Conservation (phyloP, 441 rosid genomes). For the Macaranga tanarius region DNA sequence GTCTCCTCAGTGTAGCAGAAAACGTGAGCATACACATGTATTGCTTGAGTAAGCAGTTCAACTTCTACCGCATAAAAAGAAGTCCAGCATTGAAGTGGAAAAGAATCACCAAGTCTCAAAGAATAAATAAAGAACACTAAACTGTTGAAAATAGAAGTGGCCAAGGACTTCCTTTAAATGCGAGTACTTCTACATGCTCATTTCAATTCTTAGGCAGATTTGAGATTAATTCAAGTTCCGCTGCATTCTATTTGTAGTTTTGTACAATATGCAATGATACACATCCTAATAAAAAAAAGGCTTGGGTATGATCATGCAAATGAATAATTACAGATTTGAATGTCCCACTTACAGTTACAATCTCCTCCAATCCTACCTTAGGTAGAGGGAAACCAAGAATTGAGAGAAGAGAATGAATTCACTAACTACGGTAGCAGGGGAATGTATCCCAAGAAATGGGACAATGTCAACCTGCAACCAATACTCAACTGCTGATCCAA, state of each 20-base stretch:
- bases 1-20: too few species aligned
- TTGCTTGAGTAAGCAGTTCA: too few species aligned
- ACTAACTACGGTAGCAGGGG: conserved; percentile 82
- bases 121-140: too few species aligned
- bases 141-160: not conserved
- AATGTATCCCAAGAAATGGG: conserved; percentile 80
- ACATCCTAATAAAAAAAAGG: conserved; percentile 43
- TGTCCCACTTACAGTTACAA: conserved; percentile 19
- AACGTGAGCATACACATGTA: too few species aligned
- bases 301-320: conserved; percentile 43
- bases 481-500: conserved; percentile 85
- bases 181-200: not conserved
- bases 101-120: too few species aligned
- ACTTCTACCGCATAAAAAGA: too few species aligned
- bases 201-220: conserved; percentile 8
- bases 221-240: conserved; percentile 12
- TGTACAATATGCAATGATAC: conserved; percentile 53
- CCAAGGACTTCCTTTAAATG: not conserved
- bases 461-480: conserved; percentile 94
- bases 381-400: conserved; percentile 76
- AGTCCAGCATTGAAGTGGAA: too few species aligned
- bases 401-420: conserved; percentile 86
- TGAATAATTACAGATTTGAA: conserved; percentile 44
- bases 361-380: conserved; percentile 47
- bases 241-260: conserved; percentile 32